A percentile compares a stretch with the other conserved stretches of the same genome.
Evolutionary conservation across 2,329 filamentous ascomycete genomes (phyloP).

Genomic region (Aspergillus carbonarius): DNA sequence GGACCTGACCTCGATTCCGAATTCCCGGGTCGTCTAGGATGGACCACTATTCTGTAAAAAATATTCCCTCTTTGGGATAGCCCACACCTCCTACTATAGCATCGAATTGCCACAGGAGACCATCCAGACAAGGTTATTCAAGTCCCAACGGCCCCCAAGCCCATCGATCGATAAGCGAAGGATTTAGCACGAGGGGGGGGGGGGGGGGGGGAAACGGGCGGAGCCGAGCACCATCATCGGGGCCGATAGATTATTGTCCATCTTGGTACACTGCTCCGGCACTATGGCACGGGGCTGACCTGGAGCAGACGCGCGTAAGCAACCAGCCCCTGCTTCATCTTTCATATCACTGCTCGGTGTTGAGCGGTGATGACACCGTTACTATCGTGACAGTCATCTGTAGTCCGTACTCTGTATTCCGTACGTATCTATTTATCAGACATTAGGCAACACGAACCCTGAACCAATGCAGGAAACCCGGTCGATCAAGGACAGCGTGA

Average conservation of each 20-base stretch:
- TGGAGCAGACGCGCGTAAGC: background rate
- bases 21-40: background rate
- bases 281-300: background rate
- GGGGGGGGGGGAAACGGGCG: background rate
- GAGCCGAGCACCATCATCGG: background rate
- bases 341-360: background rate
- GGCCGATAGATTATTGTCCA: background rate
- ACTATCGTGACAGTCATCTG: background rate
- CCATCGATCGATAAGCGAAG: conserved; percentile 15
- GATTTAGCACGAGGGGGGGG: background rate
- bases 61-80: background rate
- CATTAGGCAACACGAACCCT: conserved; percentile 11
- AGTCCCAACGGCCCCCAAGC: conserved; percentile 11
- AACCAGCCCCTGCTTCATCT: background rate
- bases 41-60: background rate
- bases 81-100: background rate
- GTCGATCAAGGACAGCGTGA: background rate
- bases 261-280: conserved; percentile 2
- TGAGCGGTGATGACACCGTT: background rate
- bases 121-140: conserved; percentile 1
- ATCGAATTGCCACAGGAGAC: background rate
- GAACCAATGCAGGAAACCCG: conserved; percentile 15
- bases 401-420: no score
- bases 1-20: background rate
- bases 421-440: no score